Conservation (phyloP, 441 rosid genomes). For the Omphalea diandra region DNA sequence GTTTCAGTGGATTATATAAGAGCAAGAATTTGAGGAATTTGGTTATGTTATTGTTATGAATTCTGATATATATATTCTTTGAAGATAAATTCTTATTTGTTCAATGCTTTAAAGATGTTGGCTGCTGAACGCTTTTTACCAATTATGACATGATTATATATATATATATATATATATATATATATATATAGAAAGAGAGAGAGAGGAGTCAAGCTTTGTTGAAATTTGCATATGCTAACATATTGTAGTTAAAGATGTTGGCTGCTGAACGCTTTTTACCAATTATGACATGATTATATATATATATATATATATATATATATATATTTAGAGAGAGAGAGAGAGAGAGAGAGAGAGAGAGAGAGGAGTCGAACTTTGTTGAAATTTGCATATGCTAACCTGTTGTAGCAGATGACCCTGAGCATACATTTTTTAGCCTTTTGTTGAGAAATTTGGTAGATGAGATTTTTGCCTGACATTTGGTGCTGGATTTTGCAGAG, state of each 20-base stretch:
- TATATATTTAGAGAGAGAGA: too few relatives aligned
- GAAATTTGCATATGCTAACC: not conserved
- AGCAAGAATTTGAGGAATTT: not conserved
- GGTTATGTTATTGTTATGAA: not conserved
- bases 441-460: not conserved
- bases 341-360: too few relatives aligned
- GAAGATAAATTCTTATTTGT: not conserved
- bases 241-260: too few relatives aligned
- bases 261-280: too few relatives aligned
- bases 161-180: too few relatives aligned
- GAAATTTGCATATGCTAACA: too few relatives aligned
- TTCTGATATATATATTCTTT: not conserved
- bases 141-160: too few relatives aligned
- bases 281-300: too few relatives aligned
- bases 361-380: too few relatives aligned
- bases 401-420: not conserved
- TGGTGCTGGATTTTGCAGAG: conserved; percentile 44
- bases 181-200: too few relatives aligned
- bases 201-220: too few relatives aligned
- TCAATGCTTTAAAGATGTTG: not conserved
- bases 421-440: not conserved
- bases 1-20: not conserved
- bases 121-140: not conserved
- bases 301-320: too few relatives aligned
- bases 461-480: not conserved